Base-by-base conservation (phyloP, 768 basidiomycete genomes). In the Trametes cinnabarina region DNA sequence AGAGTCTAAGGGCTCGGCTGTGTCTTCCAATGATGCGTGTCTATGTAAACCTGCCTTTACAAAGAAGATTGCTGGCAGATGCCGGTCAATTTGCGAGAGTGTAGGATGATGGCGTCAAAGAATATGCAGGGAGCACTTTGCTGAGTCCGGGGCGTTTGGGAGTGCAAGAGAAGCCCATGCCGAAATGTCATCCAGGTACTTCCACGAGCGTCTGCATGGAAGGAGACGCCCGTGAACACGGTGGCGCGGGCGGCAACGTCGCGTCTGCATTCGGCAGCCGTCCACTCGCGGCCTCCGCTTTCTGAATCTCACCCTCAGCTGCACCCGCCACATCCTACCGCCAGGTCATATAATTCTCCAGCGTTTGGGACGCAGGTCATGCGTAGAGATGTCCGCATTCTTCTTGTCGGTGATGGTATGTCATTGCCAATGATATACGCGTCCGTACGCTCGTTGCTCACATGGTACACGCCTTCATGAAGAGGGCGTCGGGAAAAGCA, bases 401-500 rank as follows among this genome's bases (percentile, higher is more conserved):
- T 95, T 58, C 84, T 97, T 68, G 92, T 95, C 62, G 94, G 94
- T 62, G 94, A 97, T 75, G 94, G 93, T 94, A 64, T 35, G 59
- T 60, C 25, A 25, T 32, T 39, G 37, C n/a, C 9, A 65, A 87
- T 71, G 39, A 34, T 37, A 28, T 20, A 28, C 25, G 17, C 44
- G 17, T 51, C 53, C 61, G 42, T 35, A 57, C 39, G 56, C 53
- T 51, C n/a, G n/a, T n/a, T 51, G 37, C 44, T 46, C 44, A 46
- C 44, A 46, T 46, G 23, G 23, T 14, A 11, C 44, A 7, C 22
- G 15, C 44, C 11, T 26, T 23, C 8, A 7, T 26, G 12, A 71
- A 98, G 94, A 96, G 79, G 92, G 92, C 63, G 96, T 98, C 66
- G 96, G 96, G 63, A 99, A 99, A 79, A 95, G 93, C 72, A 94